Evolutionary conservation across 208 protist genomes (phyloP), one percentile per base, ranked within the genome.

Genomic region (Trypanosoma boissoni): DNA sequence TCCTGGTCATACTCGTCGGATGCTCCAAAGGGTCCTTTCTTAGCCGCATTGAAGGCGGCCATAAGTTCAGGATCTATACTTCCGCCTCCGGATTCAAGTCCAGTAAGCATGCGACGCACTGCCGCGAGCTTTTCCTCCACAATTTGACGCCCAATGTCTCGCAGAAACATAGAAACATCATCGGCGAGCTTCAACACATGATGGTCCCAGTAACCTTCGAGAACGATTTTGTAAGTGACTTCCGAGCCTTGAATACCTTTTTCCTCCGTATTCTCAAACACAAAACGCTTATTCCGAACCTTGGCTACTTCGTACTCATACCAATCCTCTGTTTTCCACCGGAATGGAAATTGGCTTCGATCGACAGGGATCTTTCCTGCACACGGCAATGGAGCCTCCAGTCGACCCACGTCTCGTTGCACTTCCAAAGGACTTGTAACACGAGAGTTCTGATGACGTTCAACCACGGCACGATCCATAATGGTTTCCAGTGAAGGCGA

Each of bases 231-330:
- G 64, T 95, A 92, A 18, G 88, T 95, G 49, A 91, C 85, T 58
- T 91, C 84, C 0, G 88, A 86, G 6, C 77, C 74, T 8, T 75
- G 31, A 16, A 85, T 64, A 16, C 73, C 76, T 54, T 42, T 59
- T 23, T 76, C 74, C 10, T 76, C 68, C 24, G 72, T 79, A 56
- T 95, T 95, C 37, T 91, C 78, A 63, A 95, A 92, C 16, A 70
- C 75, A 46, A 95, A 95, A n/a, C 88, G 82, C 55, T 63, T 69
- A 64, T 90, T 88, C 29, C 88, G 79, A n/a, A 79, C 88, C 58
- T 92, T 95, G 42, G 88, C 43, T 3, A 95, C 69, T 54, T 95
- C 88, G 64, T 95, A 95, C 78, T 95, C 88, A 61, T 95, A 95
- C 84, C 84, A 95, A 53, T 95, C 88, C 57, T 91, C 84, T 23